These are phyloP conservation scores for Phylloporus sp. DNA, from an alignment of 768 basidiomycete genomes.

Conservation along the genomic window DNA sequence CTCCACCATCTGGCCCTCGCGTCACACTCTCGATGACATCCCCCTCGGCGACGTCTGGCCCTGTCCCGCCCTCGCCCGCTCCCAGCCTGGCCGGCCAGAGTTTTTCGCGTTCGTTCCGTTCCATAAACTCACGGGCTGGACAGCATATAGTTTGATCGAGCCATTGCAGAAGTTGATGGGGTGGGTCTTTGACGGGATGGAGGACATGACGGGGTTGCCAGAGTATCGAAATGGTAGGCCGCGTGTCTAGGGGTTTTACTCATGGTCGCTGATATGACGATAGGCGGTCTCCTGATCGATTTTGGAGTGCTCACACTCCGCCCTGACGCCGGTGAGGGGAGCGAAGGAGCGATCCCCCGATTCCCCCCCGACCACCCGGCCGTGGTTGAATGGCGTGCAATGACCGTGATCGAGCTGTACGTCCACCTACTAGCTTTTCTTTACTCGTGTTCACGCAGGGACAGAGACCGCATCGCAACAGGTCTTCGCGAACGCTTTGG, in stretches of 20 bases:
- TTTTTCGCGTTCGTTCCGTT: slow-evolving; percentile 84
- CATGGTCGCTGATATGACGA: no score
- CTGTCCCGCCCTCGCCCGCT: slow-evolving; percentile 51
- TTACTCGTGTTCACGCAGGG: no score
- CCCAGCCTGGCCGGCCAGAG: slow-evolving; percentile 31
- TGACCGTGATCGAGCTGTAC: slow-evolving; percentile 91
- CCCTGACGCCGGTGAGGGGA: slow-evolving; percentile 32
- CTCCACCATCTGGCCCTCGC: slow-evolving; percentile 82
- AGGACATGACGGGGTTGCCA: slow-evolving; percentile 87
- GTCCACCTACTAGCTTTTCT: neutral
- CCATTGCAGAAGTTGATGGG: slow-evolving; percentile 48
- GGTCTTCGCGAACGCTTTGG: slow-evolving; percentile 58
- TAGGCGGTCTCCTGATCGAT: slow-evolving; percentile 87
- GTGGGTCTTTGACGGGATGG: slow-evolving; percentile 55
- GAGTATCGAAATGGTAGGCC: slow-evolving; percentile 83
- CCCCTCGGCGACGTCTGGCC: slow-evolving; percentile 94
- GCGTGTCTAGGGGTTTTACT: no score
- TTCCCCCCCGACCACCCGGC: slow-evolving; percentile 78
- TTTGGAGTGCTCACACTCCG: slow-evolving; percentile 73
- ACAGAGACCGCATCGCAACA: slow-evolving; percentile 75
- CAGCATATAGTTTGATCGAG: slow-evolving; percentile 84
- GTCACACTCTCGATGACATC: slow-evolving; percentile 60
- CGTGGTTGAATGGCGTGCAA: slow-evolving; percentile 92
- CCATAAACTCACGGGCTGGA: slow-evolving; percentile 95
- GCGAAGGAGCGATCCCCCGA: slow-evolving; percentile 42